Evolutionary conservation across 2,329 filamentous ascomycete species (phyloP).

Genomic region (Cladosporium sp.): DNA sequence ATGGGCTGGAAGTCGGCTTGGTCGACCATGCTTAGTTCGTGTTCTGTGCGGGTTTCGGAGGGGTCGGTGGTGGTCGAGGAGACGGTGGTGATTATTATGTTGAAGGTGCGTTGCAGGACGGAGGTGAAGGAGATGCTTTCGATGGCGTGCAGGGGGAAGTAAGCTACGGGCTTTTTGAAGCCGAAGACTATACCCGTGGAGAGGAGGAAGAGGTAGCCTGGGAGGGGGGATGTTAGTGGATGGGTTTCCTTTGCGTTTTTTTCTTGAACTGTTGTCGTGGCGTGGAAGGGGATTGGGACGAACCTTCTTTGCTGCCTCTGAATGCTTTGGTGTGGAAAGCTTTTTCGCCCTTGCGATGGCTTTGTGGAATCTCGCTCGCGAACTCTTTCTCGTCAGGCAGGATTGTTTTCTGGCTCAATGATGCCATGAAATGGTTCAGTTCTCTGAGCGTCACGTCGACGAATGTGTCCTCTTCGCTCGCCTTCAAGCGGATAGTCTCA

Average conservation of each 20-base stretch:
- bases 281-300: constrained; percentile 15
- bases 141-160: constrained; percentile 56
- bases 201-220: constrained; percentile 60
- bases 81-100: constrained; percentile 49
- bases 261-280: too few species aligned
- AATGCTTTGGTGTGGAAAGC: constrained; percentile 61
- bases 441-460: constrained; percentile 39
- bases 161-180: constrained; percentile 61
- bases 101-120: constrained; percentile 62
- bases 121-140: constrained; percentile 60
- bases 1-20: constrained; percentile 59
- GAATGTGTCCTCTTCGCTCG: constrained; percentile 42
- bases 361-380: constrained; percentile 54
- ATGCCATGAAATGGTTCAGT: constrained; percentile 45
- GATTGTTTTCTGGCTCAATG: constrained; percentile 44
- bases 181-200: constrained; percentile 58
- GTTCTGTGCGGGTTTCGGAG: constrained; percentile 45
- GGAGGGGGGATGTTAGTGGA: neutral
- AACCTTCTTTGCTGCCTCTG: constrained; percentile 61
- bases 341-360: constrained; percentile 58
- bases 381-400: constrained; percentile 55
- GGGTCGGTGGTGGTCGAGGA: neutral
- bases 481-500: neutral
- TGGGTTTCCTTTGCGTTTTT: neutral
- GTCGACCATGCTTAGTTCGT: constrained; percentile 63